Conservation (phyloP, 108 stramenopile species). For the Cyclostephanos tholiformis region DNA sequence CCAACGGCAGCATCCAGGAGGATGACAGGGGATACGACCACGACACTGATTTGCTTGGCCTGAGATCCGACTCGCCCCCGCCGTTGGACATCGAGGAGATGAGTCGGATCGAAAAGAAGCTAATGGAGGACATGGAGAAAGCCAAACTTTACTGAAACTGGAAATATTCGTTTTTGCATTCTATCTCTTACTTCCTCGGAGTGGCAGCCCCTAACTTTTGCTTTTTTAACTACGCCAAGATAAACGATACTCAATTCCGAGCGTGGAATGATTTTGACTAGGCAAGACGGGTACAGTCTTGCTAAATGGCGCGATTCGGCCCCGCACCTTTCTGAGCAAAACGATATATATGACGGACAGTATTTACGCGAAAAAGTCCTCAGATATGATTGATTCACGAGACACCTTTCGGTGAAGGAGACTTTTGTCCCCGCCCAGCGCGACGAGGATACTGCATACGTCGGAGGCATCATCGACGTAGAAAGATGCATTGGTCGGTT, state of each 20-base stretch:
- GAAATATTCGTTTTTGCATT: too few species aligned
- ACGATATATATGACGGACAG: background rate
- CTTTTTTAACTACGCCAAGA: too few species aligned
- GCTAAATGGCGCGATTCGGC: background rate
- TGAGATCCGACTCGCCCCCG: conserved; percentile 48
- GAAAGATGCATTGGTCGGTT: conserved; percentile 82
- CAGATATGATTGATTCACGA: conserved; percentile 19
- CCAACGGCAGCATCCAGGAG: conserved; percentile 10
- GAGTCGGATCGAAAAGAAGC: conserved; percentile 38
- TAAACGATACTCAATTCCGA: too few species aligned
- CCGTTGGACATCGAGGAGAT: conserved; percentile 49
- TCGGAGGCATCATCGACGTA: conserved; percentile 83
- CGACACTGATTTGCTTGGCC: conserved; percentile 45
- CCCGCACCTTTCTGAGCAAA: background rate
- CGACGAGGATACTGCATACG: conserved; percentile 73
- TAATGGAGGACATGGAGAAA: conserved; percentile 44
- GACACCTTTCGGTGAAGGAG: conserved; percentile 18
- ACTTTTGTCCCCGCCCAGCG: conserved; percentile 42
- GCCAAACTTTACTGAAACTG: conserved; percentile 30
- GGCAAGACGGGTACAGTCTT: too few species aligned
- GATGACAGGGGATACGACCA: conserved; percentile 49
- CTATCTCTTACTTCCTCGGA: background rate
- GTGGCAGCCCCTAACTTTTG: too few species aligned
- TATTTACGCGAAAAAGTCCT: conserved; percentile 43
- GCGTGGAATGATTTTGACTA: too few species aligned